Percentiles rank a stretch among this genome's conserved stretches.
phyloP scores from a whole-genome alignment of 305 asterid species.

The Solanum hybrid region DNA sequence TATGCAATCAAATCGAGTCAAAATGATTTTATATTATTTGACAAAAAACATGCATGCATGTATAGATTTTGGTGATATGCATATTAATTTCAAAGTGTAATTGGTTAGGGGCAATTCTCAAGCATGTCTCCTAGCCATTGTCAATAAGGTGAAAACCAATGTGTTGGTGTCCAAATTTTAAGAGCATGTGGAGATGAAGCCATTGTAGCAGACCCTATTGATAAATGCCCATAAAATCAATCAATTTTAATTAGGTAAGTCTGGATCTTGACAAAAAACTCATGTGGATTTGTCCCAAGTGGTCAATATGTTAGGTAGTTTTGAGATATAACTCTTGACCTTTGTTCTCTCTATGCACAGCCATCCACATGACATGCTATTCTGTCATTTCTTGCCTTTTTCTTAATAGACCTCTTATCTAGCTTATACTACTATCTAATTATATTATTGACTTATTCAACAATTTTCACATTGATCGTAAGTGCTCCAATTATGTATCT shows the following conservation, averaged over 20 bases:
- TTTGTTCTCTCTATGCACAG: not conserved
- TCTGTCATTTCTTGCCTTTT: not conserved
- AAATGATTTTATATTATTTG: not conserved
- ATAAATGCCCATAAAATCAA: not conserved
- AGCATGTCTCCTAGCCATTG: constrained; percentile 25
- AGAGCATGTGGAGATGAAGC: constrained; percentile 21
- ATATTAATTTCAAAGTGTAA: not conserved
- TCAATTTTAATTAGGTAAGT: not conserved
- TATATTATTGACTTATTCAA: not conserved
- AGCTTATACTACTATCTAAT: not conserved
- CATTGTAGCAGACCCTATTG: constrained; percentile 5
- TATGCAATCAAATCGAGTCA: not conserved
- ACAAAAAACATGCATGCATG: not conserved
- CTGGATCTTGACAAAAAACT: constrained; percentile 11
- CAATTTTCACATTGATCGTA: not conserved
- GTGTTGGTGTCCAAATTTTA: constrained; percentile 6
- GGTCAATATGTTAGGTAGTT: constrained; percentile 20
- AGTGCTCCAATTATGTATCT: not conserved
- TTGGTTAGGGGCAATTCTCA: constrained; percentile 10
- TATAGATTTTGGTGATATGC: not conserved
- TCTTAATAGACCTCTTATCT: not conserved
- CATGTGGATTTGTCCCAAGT: constrained; percentile 24
- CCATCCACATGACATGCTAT: constrained; percentile 27
- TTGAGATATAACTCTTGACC: constrained; percentile 12
- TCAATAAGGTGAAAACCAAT: constrained; percentile 18